Base-by-base conservation (phyloP, 2,329 filamentous ascomycete genomes). In the Aureobasidium sp. region DNA sequence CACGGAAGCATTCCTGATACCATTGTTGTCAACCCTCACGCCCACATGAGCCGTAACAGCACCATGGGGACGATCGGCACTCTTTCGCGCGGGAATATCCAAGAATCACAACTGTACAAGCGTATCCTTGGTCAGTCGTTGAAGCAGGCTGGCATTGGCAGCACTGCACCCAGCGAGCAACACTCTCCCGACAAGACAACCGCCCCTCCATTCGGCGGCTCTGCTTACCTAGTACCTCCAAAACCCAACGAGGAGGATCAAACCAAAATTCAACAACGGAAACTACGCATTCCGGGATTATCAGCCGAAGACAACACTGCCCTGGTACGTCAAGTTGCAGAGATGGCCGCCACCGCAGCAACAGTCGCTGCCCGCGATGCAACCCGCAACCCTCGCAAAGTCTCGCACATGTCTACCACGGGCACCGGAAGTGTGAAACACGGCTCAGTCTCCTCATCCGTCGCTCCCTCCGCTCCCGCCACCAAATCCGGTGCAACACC, bases 291-390 rank as follows among this genome's bases (percentile, higher is more conserved):
- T 1, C 80, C 84, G 1, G 86, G 88, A 3, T 78, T 96, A 19
- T 87, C 86, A 12, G 84, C 88, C 40, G 85, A 88, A 57, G 88
- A 95, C 60, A 95, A 90, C 66, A 83, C 84, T 60, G 79, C 79
- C 27, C 76, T 97, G 14, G 84, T 89, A 19, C 87, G 88, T 41
- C 88, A 94, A 63, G 88, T 97, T 14, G 88, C 90, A 3, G 93
- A 97, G 70, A 88, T 97, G 67, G 91, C 91, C 6, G 91, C 93
- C 6, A 93, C 90, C 0, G 90, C 90, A 16, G 90, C 89, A 1
- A 85, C 90, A 2, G 81, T 95, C 58, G 91, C 90, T 41, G 88
- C 90, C 38, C 81, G 88, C 56, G 90, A 96, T 70, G 84, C 81
- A 3, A 74, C 76, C 14, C 75, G 75, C 52, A 70, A 71, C 25